Percentiles rank a stretch among this genome's conserved stretches.
These are phyloP conservation scores for Kodamaea laetipori DNA, from an alignment of 805 yeast genomes.

Conservation along the genomic window DNA sequence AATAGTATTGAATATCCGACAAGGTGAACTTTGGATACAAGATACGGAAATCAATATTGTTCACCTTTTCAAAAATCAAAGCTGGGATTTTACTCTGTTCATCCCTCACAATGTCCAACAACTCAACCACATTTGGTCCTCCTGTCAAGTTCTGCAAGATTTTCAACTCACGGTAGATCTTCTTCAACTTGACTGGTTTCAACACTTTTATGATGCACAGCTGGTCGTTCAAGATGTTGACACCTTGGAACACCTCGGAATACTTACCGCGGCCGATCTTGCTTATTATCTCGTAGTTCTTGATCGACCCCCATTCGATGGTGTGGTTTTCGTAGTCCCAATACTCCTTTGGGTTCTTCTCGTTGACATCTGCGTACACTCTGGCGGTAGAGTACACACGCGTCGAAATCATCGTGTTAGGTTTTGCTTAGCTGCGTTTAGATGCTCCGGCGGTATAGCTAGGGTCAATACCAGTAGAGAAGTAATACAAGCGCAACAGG, in stretches of 20 bases:
- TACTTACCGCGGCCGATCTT: constrained; percentile 93
- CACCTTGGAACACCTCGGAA: constrained; percentile 91
- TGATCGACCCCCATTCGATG: constrained; percentile 45
- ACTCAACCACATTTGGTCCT: constrained; percentile 77
- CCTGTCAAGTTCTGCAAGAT: constrained; percentile 82
- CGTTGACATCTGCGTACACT: constrained; percentile 77
- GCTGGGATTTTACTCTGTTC: constrained; percentile 82
- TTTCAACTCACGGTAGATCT: constrained; percentile 86
- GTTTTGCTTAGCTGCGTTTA: too few relatives aligned
- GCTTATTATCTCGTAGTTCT: constrained; percentile 70
- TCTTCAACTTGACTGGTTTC: constrained; percentile 91
- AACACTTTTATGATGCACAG: constrained; percentile 82
- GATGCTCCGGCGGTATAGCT: too few relatives aligned
- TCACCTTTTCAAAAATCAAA: constrained; percentile 78
- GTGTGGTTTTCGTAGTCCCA: constrained; percentile 80
- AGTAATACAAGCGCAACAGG: too few relatives aligned
- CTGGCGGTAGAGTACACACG: constrained; percentile 40
- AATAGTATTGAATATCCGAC: constrained; percentile 77
- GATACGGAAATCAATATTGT: constrained; percentile 79
- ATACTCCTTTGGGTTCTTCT: constrained; percentile 65
- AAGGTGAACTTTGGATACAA: constrained; percentile 78
- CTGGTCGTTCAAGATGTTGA: constrained; percentile 61
- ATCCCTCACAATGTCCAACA: constrained; percentile 82
- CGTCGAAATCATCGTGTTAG: constrained; percentile 29
- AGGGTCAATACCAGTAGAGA: too few relatives aligned